These are phyloP conservation scores for Xylariaceae sp. DNA, from an alignment of 2,329 filamentous ascomycete genomes.

Conservation along the genomic window DNA sequence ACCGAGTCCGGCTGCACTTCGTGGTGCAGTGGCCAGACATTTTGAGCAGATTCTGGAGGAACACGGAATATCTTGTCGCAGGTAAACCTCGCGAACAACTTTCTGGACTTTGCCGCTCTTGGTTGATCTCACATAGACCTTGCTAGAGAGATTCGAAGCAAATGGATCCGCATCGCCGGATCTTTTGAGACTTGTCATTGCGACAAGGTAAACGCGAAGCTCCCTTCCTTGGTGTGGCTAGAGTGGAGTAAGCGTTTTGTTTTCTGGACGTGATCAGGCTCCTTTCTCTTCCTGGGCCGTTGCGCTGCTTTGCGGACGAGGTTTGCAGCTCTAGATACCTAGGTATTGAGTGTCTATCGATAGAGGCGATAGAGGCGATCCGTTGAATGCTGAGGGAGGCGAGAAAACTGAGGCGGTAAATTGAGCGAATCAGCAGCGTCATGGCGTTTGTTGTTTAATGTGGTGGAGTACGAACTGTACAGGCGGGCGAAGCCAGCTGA, in stretches of 20 bases:
- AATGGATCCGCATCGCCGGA: slow-evolving; percentile 48
- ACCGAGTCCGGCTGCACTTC: slow-evolving; percentile 77
- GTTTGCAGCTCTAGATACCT: neutral
- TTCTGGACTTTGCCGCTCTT: slow-evolving; percentile 97
- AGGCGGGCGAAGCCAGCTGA: no score
- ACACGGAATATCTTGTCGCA: slow-evolving; percentile 95
- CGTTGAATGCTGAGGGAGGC: neutral
- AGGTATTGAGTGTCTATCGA: neutral
- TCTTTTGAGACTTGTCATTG: slow-evolving; percentile 64
- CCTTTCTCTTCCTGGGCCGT: neutral
- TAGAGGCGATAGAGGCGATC: neutral
- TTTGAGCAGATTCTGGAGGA: slow-evolving; percentile 81
- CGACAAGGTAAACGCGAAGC: neutral
- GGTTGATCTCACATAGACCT: slow-evolving; percentile 91
- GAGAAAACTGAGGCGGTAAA: slow-evolving; percentile 13
- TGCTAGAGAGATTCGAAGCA: slow-evolving; percentile 81
- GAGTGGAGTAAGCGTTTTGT: no score
- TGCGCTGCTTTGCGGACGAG: no score
- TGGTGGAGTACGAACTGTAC: no score
- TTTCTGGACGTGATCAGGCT: neutral
- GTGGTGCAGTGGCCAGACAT: slow-evolving; percentile 71
- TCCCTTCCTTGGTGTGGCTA: no score
- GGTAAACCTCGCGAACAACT: slow-evolving; percentile 93
- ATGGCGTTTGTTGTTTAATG: slow-evolving; percentile 7
- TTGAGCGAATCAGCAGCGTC: slow-evolving; percentile 19